Conservation (phyloP, 345 rosid genomes). For the Nephelium lappaceum region DNA sequence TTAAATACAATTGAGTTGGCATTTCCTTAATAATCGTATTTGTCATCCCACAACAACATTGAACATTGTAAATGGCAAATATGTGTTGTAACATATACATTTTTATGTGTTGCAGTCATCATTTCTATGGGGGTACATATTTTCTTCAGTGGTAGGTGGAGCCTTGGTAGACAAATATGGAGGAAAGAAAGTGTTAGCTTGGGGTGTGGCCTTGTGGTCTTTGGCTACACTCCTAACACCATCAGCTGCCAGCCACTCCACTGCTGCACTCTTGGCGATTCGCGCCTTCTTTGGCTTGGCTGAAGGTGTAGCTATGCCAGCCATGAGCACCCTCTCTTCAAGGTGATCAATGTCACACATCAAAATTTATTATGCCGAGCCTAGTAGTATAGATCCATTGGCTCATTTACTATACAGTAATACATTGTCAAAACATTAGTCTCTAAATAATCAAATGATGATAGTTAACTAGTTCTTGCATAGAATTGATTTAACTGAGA, state of each 20-base stretch:
- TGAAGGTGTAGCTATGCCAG: conserved; percentile 92
- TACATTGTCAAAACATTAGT: neutral
- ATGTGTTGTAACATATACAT: neutral
- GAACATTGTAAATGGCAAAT: neutral
- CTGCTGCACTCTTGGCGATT: conserved; percentile 55
- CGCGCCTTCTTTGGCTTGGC: conserved; percentile 93
- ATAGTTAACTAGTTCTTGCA: neutral
- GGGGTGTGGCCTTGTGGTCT: conserved; percentile 93
- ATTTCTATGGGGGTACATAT: conserved; percentile 95
- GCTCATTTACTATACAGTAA: neutral
- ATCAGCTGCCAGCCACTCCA: conserved; percentile 88
- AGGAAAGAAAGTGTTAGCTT: conserved; percentile 81
- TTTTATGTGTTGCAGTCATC: conserved; percentile 59
- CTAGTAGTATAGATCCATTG: neutral
- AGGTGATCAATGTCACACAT: conserved; percentile 43
- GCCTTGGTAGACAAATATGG: conserved; percentile 85
- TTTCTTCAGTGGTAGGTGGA: conserved; percentile 88
- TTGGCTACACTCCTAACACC: conserved; percentile 91
- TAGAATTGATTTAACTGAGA: neutral
- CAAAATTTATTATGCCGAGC: neutral
- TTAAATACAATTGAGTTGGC: too few relatives aligned
- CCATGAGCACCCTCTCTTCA: conserved; percentile 81
- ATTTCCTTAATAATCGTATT: too few relatives aligned
- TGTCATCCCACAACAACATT: too few relatives aligned
- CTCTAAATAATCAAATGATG: neutral